Conservation (phyloP, 176 grass and related monocot species). For the Oryza glumipatula region DNA sequence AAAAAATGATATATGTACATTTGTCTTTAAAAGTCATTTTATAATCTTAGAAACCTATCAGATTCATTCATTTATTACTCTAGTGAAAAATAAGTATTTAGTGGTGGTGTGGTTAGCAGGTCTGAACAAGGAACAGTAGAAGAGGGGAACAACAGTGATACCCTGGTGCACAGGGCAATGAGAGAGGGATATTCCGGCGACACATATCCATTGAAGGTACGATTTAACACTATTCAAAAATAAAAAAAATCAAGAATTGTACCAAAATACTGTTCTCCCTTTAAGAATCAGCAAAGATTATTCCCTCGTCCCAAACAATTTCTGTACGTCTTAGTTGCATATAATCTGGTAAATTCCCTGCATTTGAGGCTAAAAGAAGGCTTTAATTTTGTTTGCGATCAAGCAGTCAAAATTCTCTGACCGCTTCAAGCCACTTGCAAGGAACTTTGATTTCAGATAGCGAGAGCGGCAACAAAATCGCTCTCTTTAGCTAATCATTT, state of each 20-base stretch:
- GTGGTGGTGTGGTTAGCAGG: not conserved
- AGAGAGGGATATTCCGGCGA: not conserved
- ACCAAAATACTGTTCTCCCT: not conserved
- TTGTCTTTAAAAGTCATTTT: no score
- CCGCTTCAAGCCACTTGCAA: not conserved
- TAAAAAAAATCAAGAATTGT: not conserved
- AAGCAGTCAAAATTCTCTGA: not conserved
- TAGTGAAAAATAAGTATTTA: not conserved
- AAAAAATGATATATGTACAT: no score
- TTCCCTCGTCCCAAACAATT: not conserved
- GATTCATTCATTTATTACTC: no score
- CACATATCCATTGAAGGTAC: not conserved
- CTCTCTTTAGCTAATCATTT: no score
- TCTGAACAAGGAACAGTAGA: not conserved
- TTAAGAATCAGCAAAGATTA: not conserved
- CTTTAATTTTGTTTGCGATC: not conserved
- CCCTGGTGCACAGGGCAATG: not conserved
- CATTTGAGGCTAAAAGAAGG: not conserved
- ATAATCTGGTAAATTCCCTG: not conserved
- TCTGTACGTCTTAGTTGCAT: not conserved
- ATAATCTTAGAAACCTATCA: no score
- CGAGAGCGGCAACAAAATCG: not conserved
- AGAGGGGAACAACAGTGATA: not conserved
- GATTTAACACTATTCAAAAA: not conserved
- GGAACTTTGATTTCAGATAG: no score